Conservation (phyloP, 441 rosid genomes). For the Mallotus repandus region DNA sequence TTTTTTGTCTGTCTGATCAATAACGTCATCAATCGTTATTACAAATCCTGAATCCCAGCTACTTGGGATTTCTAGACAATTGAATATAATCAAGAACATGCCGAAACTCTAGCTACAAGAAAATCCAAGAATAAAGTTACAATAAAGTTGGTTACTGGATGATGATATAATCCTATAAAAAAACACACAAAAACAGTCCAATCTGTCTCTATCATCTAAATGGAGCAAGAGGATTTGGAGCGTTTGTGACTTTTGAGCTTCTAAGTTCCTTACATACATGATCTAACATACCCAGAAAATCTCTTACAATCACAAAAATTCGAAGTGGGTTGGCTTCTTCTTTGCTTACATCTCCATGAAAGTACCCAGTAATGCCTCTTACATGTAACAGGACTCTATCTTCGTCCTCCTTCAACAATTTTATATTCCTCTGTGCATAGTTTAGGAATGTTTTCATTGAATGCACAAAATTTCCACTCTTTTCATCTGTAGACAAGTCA, state of each 20-base stretch:
- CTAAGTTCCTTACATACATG: slow-evolving; percentile 92
- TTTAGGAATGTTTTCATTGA: slow-evolving; percentile 60
- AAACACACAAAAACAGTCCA: slow-evolving; percentile 11
- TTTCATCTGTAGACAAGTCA: slow-evolving; percentile 42
- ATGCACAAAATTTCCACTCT: slow-evolving; percentile 45
- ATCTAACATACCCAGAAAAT: slow-evolving; percentile 91
- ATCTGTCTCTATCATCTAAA: slow-evolving; percentile 48
- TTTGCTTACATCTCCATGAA: slow-evolving; percentile 84
- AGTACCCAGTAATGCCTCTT: slow-evolving; percentile 80
- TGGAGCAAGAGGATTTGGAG: slow-evolving; percentile 75
- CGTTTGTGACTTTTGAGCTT: slow-evolving; percentile 50
- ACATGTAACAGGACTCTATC: slow-evolving; percentile 64
- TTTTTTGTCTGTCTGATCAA: neutral
- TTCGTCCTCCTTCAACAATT: slow-evolving; percentile 70
- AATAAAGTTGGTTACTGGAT: slow-evolving; percentile 7
- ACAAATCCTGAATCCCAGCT: slow-evolving; percentile 13
- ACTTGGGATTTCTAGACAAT: slow-evolving; percentile 2
- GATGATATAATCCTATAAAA: neutral
- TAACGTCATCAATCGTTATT: too few relatives aligned
- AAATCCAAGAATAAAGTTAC: slow-evolving; percentile 11
- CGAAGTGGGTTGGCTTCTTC: slow-evolving; percentile 83
- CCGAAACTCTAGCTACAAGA: slow-evolving; percentile 9
- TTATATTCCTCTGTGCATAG: slow-evolving; percentile 59
- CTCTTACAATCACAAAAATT: slow-evolving; percentile 96
- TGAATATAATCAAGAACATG: slow-evolving; percentile 16